Base-by-base conservation (phyloP, 768 basidiomycete species). In the Tylopilus sp. region DNA sequence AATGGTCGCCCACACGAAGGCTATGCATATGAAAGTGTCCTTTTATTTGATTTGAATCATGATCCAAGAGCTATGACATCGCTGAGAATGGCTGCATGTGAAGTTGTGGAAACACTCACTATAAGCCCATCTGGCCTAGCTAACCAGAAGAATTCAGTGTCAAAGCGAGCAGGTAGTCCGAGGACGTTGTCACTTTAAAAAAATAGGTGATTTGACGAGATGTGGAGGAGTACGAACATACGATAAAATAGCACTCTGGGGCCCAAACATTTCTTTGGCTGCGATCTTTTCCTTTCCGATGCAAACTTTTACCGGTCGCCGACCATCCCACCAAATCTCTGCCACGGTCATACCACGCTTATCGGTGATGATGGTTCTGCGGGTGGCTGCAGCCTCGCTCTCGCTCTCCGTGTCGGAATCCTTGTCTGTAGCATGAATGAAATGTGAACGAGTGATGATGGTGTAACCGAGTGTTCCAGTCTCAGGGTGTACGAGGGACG, bases 91-190 rank as follows among this genome's bases (percentile, higher is more conserved):
- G 21, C 43, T 36, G 52, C n/a, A 31, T n/a, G 20, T 21, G 47
- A 6, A 42, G 21, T n/a, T 13, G 20, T 46, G 35, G 41, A 35
- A 12, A 43, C n/a, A 62, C 76, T 39, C 62, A 83, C 81, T 20
- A 71, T 75, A 10, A 84, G 68, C 22, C 77, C 76, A 48, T 79
- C 70, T 0, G 76, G 67, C n/a, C 78, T 79, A 12, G 80, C 81
- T 40, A 74, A 74, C 82, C 82, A 84, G 33, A 82, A 69, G 52
- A 75, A 80, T 57, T 82, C 78, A 2, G 80, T 75, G 53, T 83
- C 79, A 53, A 83, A 83, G n/a, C 82, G 77, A 8, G 80, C 80
- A 18, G 81, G 81, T 43, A 84, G 73, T 20, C 75, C 74, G n/a
- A 84, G 76, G 25, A 78, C 68, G 58, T 83, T 81, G n/a, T 75